Evolutionary conservation across 768 basidiomycete species (phyloP).

Genomic region (Phanerochaete sordida): DNA sequence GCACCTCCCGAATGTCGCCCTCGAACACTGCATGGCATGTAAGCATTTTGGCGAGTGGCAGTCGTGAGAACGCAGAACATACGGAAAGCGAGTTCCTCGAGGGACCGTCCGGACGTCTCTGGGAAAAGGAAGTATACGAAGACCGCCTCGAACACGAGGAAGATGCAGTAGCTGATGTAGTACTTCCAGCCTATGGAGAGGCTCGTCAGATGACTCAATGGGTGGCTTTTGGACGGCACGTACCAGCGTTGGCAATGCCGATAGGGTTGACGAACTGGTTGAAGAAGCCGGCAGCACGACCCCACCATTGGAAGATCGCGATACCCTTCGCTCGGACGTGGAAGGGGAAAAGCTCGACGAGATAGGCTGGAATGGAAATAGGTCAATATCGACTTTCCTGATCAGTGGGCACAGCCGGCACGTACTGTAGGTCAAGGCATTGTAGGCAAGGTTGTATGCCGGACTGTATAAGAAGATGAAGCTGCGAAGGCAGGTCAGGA

Average conservation of each 20-base stretch:
- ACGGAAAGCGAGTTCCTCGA: conserved; percentile 62
- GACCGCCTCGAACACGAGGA: conserved; percentile 48
- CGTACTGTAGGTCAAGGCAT: conserved; percentile 54
- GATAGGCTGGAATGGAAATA: conserved; percentile 38
- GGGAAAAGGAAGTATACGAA: conserved; percentile 64
- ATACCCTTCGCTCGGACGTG: conserved; percentile 60
- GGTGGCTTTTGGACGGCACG: conserved; percentile 14
- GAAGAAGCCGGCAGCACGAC: conserved; percentile 53
- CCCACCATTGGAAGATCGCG: conserved; percentile 56
- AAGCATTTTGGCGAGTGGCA: background rate
- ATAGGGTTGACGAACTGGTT: conserved; percentile 68
- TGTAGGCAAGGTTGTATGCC: conserved; percentile 52
- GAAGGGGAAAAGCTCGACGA: conserved; percentile 69
- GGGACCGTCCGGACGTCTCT: conserved; percentile 49
- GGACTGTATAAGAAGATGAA: conserved; percentile 58
- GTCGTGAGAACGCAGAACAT: conserved; percentile 18
- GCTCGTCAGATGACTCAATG: background rate
- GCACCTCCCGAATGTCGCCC: conserved; percentile 36
- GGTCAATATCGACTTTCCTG: background rate
- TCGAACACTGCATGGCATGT: conserved; percentile 37
- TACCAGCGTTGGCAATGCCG: conserved; percentile 50
- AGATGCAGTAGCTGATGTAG: conserved; percentile 54
- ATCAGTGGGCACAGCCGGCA: background rate
- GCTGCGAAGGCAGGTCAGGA: conserved; percentile 15
- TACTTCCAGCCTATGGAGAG: conserved; percentile 45